A percentile compares a stretch with the other conserved stretches of the same genome.
These are phyloP conservation scores for Physcomitrium patens DNA, from an alignment of 225 moss, liverwort and hornwort species.

Conservation along the genomic window DNA sequence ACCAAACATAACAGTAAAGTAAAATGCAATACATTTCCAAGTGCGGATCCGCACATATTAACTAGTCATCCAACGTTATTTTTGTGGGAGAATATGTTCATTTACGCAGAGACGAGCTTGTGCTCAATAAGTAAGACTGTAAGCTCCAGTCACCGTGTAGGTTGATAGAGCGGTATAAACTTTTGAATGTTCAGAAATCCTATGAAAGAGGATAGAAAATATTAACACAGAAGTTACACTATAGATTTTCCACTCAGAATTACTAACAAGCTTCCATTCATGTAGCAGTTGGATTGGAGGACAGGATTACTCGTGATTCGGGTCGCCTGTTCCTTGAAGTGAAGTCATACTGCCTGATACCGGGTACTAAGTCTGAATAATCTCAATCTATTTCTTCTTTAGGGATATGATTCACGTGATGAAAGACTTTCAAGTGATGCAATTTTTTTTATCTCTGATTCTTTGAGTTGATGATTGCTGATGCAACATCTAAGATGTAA, in stretches of 20 bases:
- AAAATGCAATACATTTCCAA: too few relatives aligned
- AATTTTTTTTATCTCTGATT: background rate
- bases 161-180: slow-evolving; percentile 1
- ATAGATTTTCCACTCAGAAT: slow-evolving; percentile 15
- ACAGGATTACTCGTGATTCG: slow-evolving; percentile 21
- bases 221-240: background rate
- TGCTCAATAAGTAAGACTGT: background rate
- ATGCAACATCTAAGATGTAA: background rate
- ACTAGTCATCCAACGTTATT: too few relatives aligned
- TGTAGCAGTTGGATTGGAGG: slow-evolving; percentile 23
- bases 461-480: background rate
- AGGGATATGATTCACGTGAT: background rate
- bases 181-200: slow-evolving; percentile 10
- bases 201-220: background rate
- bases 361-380: slow-evolving; percentile 24
- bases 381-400: background rate
- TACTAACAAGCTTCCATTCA: slow-evolving; percentile 28
- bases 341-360: slow-evolving; percentile 23
- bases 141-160: slow-evolving; percentile 9
- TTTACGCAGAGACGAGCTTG: slow-evolving; percentile 10
- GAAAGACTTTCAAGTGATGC: slow-evolving; percentile 10
- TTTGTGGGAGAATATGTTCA: too few relatives aligned
- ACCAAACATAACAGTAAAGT: background rate
- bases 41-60: too few relatives aligned
- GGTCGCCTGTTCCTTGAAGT: slow-evolving; percentile 21